These are phyloP conservation scores for Fusarium sp. DNA, from an alignment of 2,329 filamentous ascomycete species.

Conservation along the genomic window DNA sequence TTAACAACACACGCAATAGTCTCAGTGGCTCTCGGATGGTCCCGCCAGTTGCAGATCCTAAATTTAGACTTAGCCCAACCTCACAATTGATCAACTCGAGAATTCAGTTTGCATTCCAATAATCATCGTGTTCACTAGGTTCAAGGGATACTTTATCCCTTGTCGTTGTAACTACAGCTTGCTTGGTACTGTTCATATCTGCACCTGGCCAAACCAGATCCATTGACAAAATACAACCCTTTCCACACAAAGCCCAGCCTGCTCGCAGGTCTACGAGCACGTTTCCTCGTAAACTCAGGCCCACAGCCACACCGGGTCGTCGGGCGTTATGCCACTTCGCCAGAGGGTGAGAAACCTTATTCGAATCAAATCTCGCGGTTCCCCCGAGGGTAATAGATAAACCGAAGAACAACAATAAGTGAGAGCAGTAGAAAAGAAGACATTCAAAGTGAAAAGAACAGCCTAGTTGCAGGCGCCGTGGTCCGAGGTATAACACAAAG, in stretches of 20 bases:
- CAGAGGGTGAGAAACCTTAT: slow-evolving; percentile 8
- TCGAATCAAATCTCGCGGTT: slow-evolving; percentile 11
- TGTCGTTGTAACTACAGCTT: slow-evolving; percentile 31
- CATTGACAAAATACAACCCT: slow-evolving; percentile 13
- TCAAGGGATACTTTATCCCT: slow-evolving; percentile 24
- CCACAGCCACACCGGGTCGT: slow-evolving; percentile 1
- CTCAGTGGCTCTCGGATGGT: not conserved
- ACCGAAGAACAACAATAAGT: slow-evolving; percentile 38
- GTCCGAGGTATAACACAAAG: slow-evolving; percentile 40
- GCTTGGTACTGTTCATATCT: slow-evolving; percentile 29
- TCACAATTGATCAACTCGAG: not conserved
- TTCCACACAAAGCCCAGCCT: slow-evolving; percentile 14
- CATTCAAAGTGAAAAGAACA: slow-evolving; percentile 41
- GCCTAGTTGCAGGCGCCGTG: slow-evolving; percentile 40
- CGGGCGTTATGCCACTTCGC: slow-evolving; percentile 11
- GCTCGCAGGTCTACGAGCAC: slow-evolving; percentile 10
- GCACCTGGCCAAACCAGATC: slow-evolving; percentile 25
- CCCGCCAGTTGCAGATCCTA: slow-evolving; percentile 7
- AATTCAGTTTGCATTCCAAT: slow-evolving; percentile 37
- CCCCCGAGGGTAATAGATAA: slow-evolving; percentile 33
- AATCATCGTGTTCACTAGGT: slow-evolving; percentile 40
- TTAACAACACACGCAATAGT: not conserved
- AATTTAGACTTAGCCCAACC: not conserved
- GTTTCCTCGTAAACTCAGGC: slow-evolving; percentile 20
- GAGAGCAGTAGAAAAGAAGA: slow-evolving; percentile 42